A percentile compares a stretch with the other conserved stretches of the same genome.
phyloP scores from a whole-genome alignment of 257 asterid species.

The Mentha longifolia region DNA sequence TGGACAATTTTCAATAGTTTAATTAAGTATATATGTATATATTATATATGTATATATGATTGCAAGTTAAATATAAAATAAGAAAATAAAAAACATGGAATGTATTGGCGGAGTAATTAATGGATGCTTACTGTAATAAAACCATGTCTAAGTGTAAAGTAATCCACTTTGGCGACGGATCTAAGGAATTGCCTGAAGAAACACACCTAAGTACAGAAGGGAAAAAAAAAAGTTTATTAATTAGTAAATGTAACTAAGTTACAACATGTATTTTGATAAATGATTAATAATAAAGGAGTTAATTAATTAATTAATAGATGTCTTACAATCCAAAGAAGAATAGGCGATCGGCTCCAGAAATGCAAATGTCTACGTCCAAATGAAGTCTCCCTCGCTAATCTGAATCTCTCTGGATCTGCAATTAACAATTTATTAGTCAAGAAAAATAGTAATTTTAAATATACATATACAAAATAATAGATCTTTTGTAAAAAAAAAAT shows the following conservation, averaged over 20 bases:
- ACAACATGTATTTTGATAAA: neutral
- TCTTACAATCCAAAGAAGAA: constrained; percentile 82
- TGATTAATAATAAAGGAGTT: neutral
- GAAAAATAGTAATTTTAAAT: too few species aligned
- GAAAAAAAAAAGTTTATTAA: neutral
- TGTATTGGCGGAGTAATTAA: neutral
- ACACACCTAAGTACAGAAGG: constrained; percentile 60
- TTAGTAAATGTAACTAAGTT: too few species aligned
- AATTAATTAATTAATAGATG: neutral
- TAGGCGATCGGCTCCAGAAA: constrained; percentile 74
- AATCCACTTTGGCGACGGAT: constrained; percentile 86
- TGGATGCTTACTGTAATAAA: constrained; percentile 63
- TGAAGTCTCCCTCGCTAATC: constrained; percentile 92
- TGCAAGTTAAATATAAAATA: too few species aligned
- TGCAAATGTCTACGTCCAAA: constrained; percentile 87
- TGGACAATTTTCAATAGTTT: too few species aligned
- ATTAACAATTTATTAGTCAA: too few species aligned
- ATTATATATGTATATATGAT: too few species aligned
- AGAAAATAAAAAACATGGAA: neutral
- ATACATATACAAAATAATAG: too few species aligned
- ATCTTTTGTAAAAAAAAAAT: too few species aligned
- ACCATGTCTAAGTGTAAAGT: constrained; percentile 84
- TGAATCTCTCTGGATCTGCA: constrained; percentile 91
- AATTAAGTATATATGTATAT: too few species aligned
- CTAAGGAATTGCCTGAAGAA: constrained; percentile 83